phyloP scores from a whole-genome alignment of 768 basidiomycete species.

The Trametes elegans region DNA sequence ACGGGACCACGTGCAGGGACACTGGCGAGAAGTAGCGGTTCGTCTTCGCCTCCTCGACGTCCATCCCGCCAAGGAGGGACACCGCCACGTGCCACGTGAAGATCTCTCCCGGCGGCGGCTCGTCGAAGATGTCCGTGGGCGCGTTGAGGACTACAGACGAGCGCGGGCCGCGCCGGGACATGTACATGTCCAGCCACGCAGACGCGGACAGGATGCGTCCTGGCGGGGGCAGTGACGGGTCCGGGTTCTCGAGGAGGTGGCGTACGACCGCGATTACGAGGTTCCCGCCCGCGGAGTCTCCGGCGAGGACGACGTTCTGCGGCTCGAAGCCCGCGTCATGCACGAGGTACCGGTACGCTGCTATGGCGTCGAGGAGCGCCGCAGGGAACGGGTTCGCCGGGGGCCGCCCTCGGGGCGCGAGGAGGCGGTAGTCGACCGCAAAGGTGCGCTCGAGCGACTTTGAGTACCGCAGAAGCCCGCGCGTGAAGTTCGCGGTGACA shows the following conservation, averaged over 20 bases:
- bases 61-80: slow-evolving; percentile 50
- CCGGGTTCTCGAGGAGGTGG: slow-evolving; percentile 53
- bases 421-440: slow-evolving; percentile 69
- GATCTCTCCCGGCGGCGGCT: slow-evolving; percentile 11
- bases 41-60: slow-evolving; percentile 40
- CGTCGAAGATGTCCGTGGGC: slow-evolving; percentile 33
- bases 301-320: slow-evolving; percentile 59
- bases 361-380: slow-evolving; percentile 69
- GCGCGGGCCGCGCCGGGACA: slow-evolving; percentile 33
- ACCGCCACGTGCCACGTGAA: slow-evolving; percentile 33
- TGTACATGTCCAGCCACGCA: slow-evolving; percentile 53
- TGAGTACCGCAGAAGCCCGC: slow-evolving; percentile 46
- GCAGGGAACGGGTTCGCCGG: slow-evolving; percentile 65
- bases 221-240: slow-evolving; percentile 39
- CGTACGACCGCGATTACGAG: slow-evolving; percentile 62
- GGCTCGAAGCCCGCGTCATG: slow-evolving; percentile 54
- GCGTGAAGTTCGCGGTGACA: slow-evolving; percentile 42
- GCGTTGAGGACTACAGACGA: slow-evolving; percentile 6
- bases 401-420: slow-evolving; percentile 41
- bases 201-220: slow-evolving; percentile 49
- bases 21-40: slow-evolving; percentile 63
- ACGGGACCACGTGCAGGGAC: slow-evolving; percentile 36
- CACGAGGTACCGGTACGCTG: slow-evolving; percentile 72
- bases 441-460: slow-evolving; percentile 48
- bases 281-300: slow-evolving; percentile 80